Evolutionary conservation across 495 filamentous ascomycete genomes (phyloP), one percentile per base, ranked within the genome.

Genomic region (Neurospora discreta): DNA sequence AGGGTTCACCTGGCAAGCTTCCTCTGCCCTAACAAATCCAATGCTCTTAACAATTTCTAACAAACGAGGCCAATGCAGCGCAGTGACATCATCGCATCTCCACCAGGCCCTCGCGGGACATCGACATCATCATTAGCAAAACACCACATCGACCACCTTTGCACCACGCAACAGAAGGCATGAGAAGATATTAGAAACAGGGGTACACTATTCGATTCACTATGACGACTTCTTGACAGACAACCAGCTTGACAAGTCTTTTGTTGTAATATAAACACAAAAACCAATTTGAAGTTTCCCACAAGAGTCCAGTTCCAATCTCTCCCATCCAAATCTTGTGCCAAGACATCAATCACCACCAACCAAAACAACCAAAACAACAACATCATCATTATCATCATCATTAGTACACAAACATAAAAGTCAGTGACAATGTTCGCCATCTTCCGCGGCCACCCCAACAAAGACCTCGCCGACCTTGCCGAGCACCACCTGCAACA

Each of bases 401-500:
- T 1, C 18, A 43, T 8, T 2, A 43, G 8, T n/a, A 20, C 3
- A 52, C 6, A 2, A 36, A 4, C 33, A n/a, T n/a, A n/a, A 52
- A 9, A 58, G 0, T 10, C 46, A 26, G 52, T 23, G 18, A 79
- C 73, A 69, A 87, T 86, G 1, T 78, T 91, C 68, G 87, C 89
- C 68, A 73, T 84, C 68, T 82, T 90, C 77, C 87, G 89, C 70
- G 83, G 82, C 69, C 80, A 85, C 67, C 82, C 81, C 71, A 77
- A 86, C 69, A 87, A 90, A 41, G 78, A 80, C 58, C 84, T 92
- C 26, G 78, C 80, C 70, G 78, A 81, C 33, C 84, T 92, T 13
- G 89, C 89, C 39, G 87, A 91, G 71, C 77, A 89, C 69, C 90
- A 91, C 79, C 70, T 90, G 40, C 81, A 91, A 70, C 84, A 90